Conservation (phyloP, 306 rosid species). For the Inga laurina region DNA sequence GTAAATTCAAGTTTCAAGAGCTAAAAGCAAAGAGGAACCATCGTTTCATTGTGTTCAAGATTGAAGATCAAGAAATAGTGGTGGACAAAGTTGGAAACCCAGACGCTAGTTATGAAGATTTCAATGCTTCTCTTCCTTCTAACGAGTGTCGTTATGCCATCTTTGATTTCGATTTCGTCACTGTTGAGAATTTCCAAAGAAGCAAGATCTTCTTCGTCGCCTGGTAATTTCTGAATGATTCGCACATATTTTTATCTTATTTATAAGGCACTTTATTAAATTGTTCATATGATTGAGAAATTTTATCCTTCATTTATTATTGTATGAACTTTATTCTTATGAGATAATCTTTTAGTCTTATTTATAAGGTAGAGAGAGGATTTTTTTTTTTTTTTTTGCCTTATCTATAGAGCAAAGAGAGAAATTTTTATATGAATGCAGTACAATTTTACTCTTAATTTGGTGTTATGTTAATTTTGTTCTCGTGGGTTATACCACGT, state of each 20-base stretch:
- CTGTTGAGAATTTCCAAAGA: conserved; percentile 51
- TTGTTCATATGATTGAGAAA: neutral
- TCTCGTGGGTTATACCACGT: too few relatives aligned
- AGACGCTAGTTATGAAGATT: conserved; percentile 47
- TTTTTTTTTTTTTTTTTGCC: too few relatives aligned
- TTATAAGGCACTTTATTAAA: too few relatives aligned
- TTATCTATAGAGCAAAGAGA: too few relatives aligned
- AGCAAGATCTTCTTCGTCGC: conserved; percentile 70
- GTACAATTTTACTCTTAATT: too few relatives aligned
- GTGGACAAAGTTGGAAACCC: conserved; percentile 52
- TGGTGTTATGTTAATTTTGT: too few relatives aligned
- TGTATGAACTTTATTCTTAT: too few relatives aligned
- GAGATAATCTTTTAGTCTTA: too few relatives aligned
- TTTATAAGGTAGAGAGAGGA: too few relatives aligned
- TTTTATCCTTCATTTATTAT: too few relatives aligned
- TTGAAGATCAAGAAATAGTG: conserved; percentile 47
- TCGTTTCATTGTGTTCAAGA: conserved; percentile 58
- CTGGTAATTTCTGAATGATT: conserved; percentile 37
- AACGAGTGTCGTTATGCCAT: conserved; percentile 64
- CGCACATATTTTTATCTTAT: neutral
- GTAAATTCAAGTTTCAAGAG: conserved; percentile 56
- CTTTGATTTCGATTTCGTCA: conserved; percentile 58
- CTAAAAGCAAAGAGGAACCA: conserved; percentile 57
- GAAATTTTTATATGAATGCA: too few relatives aligned
- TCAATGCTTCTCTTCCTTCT: conserved; percentile 41